phyloP scores from a whole-genome alignment of 176 grass and related monocot species.

The Phoenix roebelenii region DNA sequence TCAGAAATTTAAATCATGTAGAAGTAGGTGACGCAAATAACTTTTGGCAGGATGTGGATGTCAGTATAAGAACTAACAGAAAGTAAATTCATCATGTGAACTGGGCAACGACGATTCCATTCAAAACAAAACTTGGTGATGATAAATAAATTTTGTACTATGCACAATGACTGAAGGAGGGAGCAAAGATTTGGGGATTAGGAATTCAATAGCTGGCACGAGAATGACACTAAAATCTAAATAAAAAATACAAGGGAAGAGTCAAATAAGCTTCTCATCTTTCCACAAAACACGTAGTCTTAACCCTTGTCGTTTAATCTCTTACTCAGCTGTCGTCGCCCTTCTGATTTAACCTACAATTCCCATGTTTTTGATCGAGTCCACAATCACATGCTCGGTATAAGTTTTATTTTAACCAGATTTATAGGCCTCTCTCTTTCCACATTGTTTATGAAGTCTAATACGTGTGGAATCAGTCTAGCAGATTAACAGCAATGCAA shows the following conservation, averaged over 20 bases:
- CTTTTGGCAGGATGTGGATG: too few relatives aligned
- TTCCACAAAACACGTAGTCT: too few relatives aligned
- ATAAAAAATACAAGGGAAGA: conserved; percentile 15
- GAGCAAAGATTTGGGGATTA: neutral
- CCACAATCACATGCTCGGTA: conserved; percentile 12
- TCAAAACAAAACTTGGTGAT: neutral
- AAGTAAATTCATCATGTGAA: too few relatives aligned
- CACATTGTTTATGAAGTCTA: neutral
- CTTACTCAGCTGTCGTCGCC: too few relatives aligned
- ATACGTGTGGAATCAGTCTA: neutral
- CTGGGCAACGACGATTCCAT: too few relatives aligned
- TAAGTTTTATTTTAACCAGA: neutral
- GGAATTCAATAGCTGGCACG: conserved; percentile 20
- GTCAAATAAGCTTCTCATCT: neutral
- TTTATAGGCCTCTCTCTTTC: conserved; percentile 7
- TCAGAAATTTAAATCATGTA: too few relatives aligned
- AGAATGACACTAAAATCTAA: conserved; percentile 17
- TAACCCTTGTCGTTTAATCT: too few relatives aligned
- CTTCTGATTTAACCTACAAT: conserved; percentile 2
- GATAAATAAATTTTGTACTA: conserved; percentile 8
- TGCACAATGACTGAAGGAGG: conserved; percentile 20
- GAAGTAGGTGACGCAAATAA: too few relatives aligned
- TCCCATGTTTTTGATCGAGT: conserved; percentile 22
- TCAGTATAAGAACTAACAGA: too few relatives aligned
- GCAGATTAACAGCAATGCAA: too few relatives aligned